Evolutionary conservation across 2,329 filamentous ascomycete species (phyloP), one percentile per base, ranked within the genome.

Genomic region (Cercospora beticola): DNA sequence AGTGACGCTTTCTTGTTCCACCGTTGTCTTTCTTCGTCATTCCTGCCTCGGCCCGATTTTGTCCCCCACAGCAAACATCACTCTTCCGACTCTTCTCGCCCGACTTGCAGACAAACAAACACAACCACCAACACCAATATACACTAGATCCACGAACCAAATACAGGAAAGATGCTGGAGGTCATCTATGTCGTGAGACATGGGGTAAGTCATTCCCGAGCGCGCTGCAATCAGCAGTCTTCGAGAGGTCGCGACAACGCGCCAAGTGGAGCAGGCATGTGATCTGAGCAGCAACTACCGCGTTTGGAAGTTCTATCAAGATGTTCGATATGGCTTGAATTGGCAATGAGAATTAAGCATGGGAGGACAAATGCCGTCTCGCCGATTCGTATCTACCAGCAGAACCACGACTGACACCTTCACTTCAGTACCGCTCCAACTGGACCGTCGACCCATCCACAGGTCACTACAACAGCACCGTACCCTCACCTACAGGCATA

Each of bases 371-470:
- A 26, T 49, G 1, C 23, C 18, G n/a, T 30, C 5, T 9, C 5
- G 2, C 21, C 18, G 2, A n/a, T 18, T 14, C 6, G 3, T 10
- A 12, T 5, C 16, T 4, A 10, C n/a, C 9, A 7, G 0, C 4
- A 30, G 31, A 21, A 43, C n/a, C 23, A 26, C 43, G 33, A 58
- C 49, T 58, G n/a, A 57, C 36, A 52, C 21, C 26, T 40, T 33
- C 59, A 62, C 21, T n/a, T 10, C 79, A 96, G 94, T 97, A 97
- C 81, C 93, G 95, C 71, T 90, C 92, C 72, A 93, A 91, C 79
- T 98, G 94, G 93, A 88, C 88, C 54, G 92, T 98, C 69, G 90
- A 98, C 81, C 88, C 89, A 57, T 82, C 86, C 70, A 94, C 92
- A 43, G 94, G 95, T 64, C 86, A 85, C 74, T 98, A 98, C 83